A percentile compares a stretch with the other conserved stretches of the same genome.
phyloP scores from a whole-genome alignment of 352 stramenopile species.

The Pythium insidiosum region DNA sequence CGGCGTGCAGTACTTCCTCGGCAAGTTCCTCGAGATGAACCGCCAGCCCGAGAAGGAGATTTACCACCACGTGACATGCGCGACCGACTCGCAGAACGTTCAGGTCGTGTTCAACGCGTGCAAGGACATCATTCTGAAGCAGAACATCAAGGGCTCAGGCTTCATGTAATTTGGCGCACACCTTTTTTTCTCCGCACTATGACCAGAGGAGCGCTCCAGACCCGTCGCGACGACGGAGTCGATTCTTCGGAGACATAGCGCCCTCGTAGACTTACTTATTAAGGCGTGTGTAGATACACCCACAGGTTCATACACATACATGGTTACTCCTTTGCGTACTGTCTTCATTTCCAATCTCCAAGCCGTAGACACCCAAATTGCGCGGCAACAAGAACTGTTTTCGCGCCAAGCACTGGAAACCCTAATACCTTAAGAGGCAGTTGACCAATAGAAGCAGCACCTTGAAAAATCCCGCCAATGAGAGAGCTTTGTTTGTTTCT shows the following conservation, averaged over 20 bases:
- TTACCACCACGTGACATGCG: conserved; percentile 94
- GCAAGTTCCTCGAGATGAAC: conserved; percentile 95
- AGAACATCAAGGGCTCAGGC: conserved; percentile 89
- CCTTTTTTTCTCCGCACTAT: too few relatives aligned
- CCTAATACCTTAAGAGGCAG: too few relatives aligned
- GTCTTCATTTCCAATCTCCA: neutral
- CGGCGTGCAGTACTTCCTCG: conserved; percentile 86
- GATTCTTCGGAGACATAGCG: conserved; percentile 1
- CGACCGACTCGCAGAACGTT: conserved; percentile 96
- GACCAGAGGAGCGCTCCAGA: too few relatives aligned
- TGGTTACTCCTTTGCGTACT: conserved; percentile 2
- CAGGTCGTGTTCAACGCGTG: conserved; percentile 95
- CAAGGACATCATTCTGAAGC: conserved; percentile 94
- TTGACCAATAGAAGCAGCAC: conserved; percentile 14
- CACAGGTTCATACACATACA: conserved; percentile 9
- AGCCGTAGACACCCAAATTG: too few relatives aligned
- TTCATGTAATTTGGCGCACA: conserved; percentile 90
- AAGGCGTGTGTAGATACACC: conserved; percentile 15
- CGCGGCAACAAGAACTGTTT: too few relatives aligned
- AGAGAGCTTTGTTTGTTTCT: conserved; percentile 5
- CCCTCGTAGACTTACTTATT: conserved; percentile 13
- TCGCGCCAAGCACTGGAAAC: neutral
- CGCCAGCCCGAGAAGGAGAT: conserved; percentile 88
- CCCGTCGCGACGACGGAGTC: too few relatives aligned
- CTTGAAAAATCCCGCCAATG: conserved; percentile 19